Percentiles rank a stretch among this genome's conserved stretches.
phyloP scores from a whole-genome alignment of 1,284 basidiomycete genomes.

The Farysia itapuensis region DNA sequence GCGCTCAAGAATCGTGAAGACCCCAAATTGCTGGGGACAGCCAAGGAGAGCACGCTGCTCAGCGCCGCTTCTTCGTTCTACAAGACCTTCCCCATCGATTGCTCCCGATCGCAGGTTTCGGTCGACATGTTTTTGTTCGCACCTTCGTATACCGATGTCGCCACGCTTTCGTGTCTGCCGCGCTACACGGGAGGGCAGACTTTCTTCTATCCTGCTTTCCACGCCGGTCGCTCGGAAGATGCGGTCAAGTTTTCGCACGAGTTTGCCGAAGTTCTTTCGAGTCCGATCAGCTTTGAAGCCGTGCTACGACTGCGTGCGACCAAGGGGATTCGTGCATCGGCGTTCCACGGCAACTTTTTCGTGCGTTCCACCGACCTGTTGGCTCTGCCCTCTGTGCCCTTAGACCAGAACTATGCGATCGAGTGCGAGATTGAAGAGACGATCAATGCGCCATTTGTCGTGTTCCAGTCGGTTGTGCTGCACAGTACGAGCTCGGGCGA shows the following conservation, averaged over 20 bases:
- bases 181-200: slow-evolving; percentile 98
- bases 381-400: slow-evolving; percentile 92
- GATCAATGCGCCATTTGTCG: slow-evolving; percentile 86
- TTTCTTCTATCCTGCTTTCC: slow-evolving; percentile 98
- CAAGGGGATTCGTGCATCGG: slow-evolving; percentile 85
- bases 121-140: slow-evolving; percentile 99
- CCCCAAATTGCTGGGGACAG: slow-evolving; percentile 89
- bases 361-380: slow-evolving; percentile 95
- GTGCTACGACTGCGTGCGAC: slow-evolving; percentile 91
- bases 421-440: slow-evolving; percentile 97
- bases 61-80: slow-evolving; percentile 80
- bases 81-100: slow-evolving; percentile 98
- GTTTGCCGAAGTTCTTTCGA: slow-evolving; percentile 87
- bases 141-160: slow-evolving; percentile 89
- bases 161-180: slow-evolving; percentile 85
- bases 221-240: slow-evolving; percentile 88
- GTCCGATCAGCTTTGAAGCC: slow-evolving; percentile 93
- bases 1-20: slow-evolving; percentile 95
- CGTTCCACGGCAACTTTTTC: slow-evolving; percentile 99
- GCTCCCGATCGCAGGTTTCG: slow-evolving; percentile 92
- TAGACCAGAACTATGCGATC: slow-evolving; percentile 95
- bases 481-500: slow-evolving; percentile 97
- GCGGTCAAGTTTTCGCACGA: slow-evolving; percentile 97
- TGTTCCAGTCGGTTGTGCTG: slow-evolving; percentile 91
- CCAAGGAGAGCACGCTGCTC: slow-evolving; percentile 69